phyloP scores from a whole-genome alignment of 768 basidiomycete genomes.

The Pleurotus tuber-regium region DNA sequence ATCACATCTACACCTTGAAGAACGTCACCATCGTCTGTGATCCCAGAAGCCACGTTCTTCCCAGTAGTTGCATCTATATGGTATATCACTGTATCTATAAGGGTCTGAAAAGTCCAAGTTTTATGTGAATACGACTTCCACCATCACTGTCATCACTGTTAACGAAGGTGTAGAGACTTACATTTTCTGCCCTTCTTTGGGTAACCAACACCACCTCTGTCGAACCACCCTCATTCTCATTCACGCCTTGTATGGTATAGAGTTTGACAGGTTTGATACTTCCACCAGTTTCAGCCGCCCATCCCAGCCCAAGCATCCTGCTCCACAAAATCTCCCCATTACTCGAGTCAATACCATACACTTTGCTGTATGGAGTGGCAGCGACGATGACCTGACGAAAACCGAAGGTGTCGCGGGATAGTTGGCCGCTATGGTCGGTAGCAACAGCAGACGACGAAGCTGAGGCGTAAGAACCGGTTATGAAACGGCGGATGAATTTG shows the following conservation, averaged over 20 bases:
- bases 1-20: slow-evolving; percentile 64
- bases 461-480: slow-evolving; percentile 62
- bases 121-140: too few species aligned
- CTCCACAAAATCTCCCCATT: slow-evolving; percentile 81
- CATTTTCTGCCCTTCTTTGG: slow-evolving; percentile 61
- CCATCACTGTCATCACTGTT: too few species aligned
- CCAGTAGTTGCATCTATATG: slow-evolving; percentile 80
- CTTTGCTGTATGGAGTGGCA: slow-evolving; percentile 68
- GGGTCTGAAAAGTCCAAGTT: slow-evolving; percentile 34
- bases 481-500: slow-evolving; percentile 69
- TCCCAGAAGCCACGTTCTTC: slow-evolving; percentile 39
- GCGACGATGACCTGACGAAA: slow-evolving; percentile 81
- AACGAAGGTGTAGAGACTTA: too few species aligned
- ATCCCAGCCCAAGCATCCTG: slow-evolving; percentile 70
- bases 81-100: slow-evolving; percentile 72
- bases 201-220: slow-evolving; percentile 64
- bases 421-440: slow-evolving; percentile 26
- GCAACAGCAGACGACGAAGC: slow-evolving; percentile 33
- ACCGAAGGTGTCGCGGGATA: slow-evolving; percentile 77
- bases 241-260: slow-evolving; percentile 50
- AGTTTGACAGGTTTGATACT: slow-evolving; percentile 57
- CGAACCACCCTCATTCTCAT: slow-evolving; percentile 41
- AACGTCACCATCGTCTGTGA: slow-evolving; percentile 29
- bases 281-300: slow-evolving; percentile 57
- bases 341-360: slow-evolving; percentile 80